Conservation (phyloP, 73 alveolate species). For the Paraurostyla sp. region DNA sequence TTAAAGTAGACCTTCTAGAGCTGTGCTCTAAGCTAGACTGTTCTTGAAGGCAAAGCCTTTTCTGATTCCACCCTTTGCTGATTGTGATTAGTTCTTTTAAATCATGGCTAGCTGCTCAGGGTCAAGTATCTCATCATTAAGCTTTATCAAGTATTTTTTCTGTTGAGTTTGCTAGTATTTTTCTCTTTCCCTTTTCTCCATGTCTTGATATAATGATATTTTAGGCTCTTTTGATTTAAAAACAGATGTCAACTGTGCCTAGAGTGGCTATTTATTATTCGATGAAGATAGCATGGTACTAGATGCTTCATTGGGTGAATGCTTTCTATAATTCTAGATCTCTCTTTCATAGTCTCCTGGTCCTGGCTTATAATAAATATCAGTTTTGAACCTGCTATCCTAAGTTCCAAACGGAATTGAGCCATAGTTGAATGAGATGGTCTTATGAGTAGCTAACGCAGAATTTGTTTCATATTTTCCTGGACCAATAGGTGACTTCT, state of each 20-base stretch:
- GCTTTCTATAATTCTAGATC: not conserved
- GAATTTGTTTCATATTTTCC: conserved; percentile 3
- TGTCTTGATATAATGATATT: conserved; percentile 10
- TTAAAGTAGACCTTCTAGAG: not conserved
- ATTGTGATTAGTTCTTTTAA: not conserved
- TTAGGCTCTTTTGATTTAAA: conserved; percentile 53
- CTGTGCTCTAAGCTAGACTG: not conserved
- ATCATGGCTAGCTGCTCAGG: not conserved
- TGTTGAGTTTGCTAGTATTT: not conserved
- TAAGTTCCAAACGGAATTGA: conserved; percentile 36
- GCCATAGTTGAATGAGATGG: conserved; percentile 40
- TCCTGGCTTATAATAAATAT: conserved; percentile 45
- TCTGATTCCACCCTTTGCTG: not conserved
- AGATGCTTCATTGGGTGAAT: not conserved
- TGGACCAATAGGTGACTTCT: conserved; percentile 19
- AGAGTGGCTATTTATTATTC: not conserved
- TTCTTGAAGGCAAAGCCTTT: conserved; percentile 14
- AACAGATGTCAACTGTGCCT: not conserved
- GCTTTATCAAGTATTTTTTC: not conserved
- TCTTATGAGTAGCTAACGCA: not conserved
- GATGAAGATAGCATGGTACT: not conserved
- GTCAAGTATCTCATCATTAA: conserved; percentile 19
- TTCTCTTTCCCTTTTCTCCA: not conserved
- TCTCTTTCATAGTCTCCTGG: conserved; percentile 57
- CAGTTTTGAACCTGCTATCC: conserved; percentile 21